Evolutionary conservation across 805 yeast species (phyloP), one percentile per base, ranked within the genome.

Genomic region (Ogataea glucozyma): DNA sequence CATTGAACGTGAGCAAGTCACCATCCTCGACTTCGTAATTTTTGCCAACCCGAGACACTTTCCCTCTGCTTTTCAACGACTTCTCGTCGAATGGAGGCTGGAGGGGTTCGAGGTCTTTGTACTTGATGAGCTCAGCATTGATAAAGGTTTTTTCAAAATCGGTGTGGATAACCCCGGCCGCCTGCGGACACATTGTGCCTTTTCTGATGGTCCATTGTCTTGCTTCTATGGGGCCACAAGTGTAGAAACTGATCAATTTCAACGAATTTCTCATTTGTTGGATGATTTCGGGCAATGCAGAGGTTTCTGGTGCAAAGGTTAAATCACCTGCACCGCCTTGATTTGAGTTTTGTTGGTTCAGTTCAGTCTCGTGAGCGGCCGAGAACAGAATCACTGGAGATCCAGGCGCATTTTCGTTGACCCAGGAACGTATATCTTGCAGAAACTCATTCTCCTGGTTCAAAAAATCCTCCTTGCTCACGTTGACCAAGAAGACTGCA

Each of bases 101-200:
- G 34, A 66, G 62, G 67, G 85, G 91, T 38, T 81, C 66, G 48
- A 90, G 69, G 61, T 89, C 97, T 18, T 75, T 77, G 71, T 79
- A 93, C 60, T 88, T 90, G 61, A 88, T 88, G 52, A 93, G 85
- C 66, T 88, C 89, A 33, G 98, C 99, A 57, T 88, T 81, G 59
- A 93, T 89, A 65, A 93, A 93, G 17, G 98, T 91, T 66, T 84
- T 87, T 78, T 88, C 90, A 65, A 91, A 79, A 70, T 91, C 99
- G 29, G 90, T 86, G 68, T 93, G 99, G 58, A 91, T 91, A 33
- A 93, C 96, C 65, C 97, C 98, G 17, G 99, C 99, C 33, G 99
- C 98, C 61, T 86, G 89, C n/a, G 99, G 99, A 41, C 97, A 97
- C 57, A 87, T 83, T 35, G 91, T 85, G 56, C 95, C 95, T 55